Conservation (phyloP, 257 asterid species). For the Nicotiana noctiflora region DNA sequence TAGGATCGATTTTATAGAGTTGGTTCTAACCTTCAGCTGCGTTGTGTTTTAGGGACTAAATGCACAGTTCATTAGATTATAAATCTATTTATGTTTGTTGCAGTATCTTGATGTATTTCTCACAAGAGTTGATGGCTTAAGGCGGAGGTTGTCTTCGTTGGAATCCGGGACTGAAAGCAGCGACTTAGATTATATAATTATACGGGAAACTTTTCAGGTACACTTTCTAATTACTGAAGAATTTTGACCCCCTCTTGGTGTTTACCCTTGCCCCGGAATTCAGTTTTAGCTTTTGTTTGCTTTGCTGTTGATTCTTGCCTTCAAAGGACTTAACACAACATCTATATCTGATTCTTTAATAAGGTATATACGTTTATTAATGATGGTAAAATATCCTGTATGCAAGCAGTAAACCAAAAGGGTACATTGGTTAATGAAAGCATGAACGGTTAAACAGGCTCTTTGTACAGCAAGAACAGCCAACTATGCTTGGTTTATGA, state of each 20-base stretch:
- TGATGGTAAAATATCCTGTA: background rate
- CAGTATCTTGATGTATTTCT: conserved; percentile 89
- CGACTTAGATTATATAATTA: conserved; percentile 35
- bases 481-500: background rate
- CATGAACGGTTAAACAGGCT: background rate
- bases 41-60: background rate
- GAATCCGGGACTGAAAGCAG: conserved; percentile 36
- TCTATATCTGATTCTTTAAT: background rate
- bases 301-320: background rate
- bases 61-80: background rate
- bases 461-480: background rate
- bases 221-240: conserved; percentile 1
- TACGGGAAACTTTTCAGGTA: conserved; percentile 82
- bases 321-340: background rate
- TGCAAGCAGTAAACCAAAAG: background rate
- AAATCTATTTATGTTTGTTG: conserved; percentile 16
- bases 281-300: background rate
- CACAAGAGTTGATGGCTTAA: conserved; percentile 87
- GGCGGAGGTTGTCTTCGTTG: conserved; percentile 59
- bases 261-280: background rate
- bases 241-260: background rate
- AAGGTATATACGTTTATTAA: background rate
- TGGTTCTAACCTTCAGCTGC: background rate
- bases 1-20: background rate
- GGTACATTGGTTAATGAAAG: background rate